Evolutionary conservation across 139 green algal species (phyloP), one percentile per base, ranked within the genome.

Genomic region (Volvox africanus): DNA sequence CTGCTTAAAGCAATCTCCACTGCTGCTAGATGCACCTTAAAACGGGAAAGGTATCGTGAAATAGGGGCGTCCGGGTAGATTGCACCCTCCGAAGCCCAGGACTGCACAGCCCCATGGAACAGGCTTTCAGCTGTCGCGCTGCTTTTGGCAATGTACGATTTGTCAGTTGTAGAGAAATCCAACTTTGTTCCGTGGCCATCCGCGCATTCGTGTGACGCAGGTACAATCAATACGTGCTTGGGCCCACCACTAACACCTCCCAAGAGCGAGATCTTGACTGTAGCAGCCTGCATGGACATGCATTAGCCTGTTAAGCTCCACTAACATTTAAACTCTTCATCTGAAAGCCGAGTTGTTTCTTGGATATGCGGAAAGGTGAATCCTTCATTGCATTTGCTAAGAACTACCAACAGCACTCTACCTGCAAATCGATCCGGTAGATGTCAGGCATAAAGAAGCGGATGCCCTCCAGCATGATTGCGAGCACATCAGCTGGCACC

Each of bases 61-160:
- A 94, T 92, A 22, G 88, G 88, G 1, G 88, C 92, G 50, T 94
- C 84, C 0, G 76, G 62, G 76, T 94, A 89, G 2, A 94, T 37
- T 13, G 86, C 36, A 75, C 50, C 86, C 2, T 36, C 55, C 1
- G 50, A 82, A 26, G 85, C 37, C 24, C 22, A 82, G 0, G 69
- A n/a, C 13, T 67, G 24, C 2, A 17, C 0, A n/a, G 20, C 24
- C 11, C 37, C 28, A 11, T 1, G 22, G 65, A 86, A 73, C 14
- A 36, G 36, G 14, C 37, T 13, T 67, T 84, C 37, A 22, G 32
- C 14, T 33, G 71, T 32, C 18, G 71, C 71, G 21, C 9, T 1
- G 14, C 26, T 79, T 18, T 32, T 6, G 20, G 30, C 1, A 30
- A 18, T 35, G 21, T 79, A 2, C 26, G 26, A 79, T 35, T 9